phyloP scores from a whole-genome alignment of 768 basidiomycete genomes.

The Tulasnella sp. region DNA sequence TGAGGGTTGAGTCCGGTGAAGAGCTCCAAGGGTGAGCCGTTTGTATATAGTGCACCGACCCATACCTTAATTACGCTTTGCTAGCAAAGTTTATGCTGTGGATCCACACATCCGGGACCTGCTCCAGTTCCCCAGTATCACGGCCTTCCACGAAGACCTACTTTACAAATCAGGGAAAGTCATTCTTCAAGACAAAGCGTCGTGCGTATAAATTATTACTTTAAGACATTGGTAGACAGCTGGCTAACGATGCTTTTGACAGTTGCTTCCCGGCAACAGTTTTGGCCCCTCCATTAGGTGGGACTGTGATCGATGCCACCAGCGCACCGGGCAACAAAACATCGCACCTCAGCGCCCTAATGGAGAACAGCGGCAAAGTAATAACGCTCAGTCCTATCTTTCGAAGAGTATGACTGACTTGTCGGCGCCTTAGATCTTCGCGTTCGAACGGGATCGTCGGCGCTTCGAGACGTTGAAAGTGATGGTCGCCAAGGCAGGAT shows the following conservation, averaged over 20 bases:
- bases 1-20: neutral
- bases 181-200: conserved; percentile 95
- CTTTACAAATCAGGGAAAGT: conserved; percentile 70
- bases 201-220: conserved; percentile 25
- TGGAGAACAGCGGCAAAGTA: conserved; percentile 75
- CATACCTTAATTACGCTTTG: too few species aligned
- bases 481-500: conserved; percentile 81
- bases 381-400: too few species aligned
- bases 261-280: conserved; percentile 82
- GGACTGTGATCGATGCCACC: conserved; percentile 80
- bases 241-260: neutral
- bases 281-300: conserved; percentile 55
- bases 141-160: conserved; percentile 55
- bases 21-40: neutral
- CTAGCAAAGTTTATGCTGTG: conserved; percentile 44
- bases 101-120: conserved; percentile 80
- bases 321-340: conserved; percentile 99
- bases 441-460: conserved; percentile 78
- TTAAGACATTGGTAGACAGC: neutral
- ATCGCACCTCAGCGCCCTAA: conserved; percentile 80
- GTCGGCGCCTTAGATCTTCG: conserved; percentile 38
- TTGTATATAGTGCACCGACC: too few species aligned
- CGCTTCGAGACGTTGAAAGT: conserved; percentile 72
- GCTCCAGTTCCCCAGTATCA: conserved; percentile 58
- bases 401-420: neutral